Percentiles rank a stretch among this genome's conserved stretches.
Conservation (phyloP, 805 yeast genomes). For the Tetrapisispora phaffii region DNA sequence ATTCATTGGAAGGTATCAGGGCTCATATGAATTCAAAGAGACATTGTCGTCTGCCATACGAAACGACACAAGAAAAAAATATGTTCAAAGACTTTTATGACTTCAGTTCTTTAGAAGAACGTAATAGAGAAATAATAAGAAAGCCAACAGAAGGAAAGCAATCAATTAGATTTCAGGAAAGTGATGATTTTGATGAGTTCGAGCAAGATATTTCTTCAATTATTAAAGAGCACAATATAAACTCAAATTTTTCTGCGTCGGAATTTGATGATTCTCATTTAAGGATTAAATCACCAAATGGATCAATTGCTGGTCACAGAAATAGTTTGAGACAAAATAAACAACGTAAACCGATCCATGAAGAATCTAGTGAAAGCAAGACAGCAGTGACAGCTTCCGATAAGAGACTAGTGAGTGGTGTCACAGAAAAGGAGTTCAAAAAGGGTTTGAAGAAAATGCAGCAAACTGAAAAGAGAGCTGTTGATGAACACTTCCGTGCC, state of each 20-base stretch:
- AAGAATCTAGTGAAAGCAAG: constrained; percentile 44
- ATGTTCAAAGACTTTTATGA: constrained; percentile 78
- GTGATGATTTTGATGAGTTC: constrained; percentile 14
- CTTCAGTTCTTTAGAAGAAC: constrained; percentile 54
- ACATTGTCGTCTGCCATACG: constrained; percentile 86
- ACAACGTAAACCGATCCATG: constrained; percentile 45
- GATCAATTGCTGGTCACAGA: constrained; percentile 74
- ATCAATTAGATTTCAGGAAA: constrained; percentile 8
- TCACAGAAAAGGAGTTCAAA: constrained; percentile 50
- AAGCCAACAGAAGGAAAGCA: not conserved
- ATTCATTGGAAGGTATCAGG: constrained; percentile 71
- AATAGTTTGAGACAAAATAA: constrained; percentile 60
- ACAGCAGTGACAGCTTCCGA: constrained; percentile 71
- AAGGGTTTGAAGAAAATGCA: constrained; percentile 40
- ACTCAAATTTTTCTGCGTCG: constrained; percentile 29
- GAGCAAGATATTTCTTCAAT: constrained; percentile 24
- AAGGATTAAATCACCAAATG: constrained; percentile 67
- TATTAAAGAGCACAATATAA: constrained; percentile 13
- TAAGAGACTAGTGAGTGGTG: constrained; percentile 45
- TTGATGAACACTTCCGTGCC: constrained; percentile 33
- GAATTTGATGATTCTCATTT: constrained; percentile 46
- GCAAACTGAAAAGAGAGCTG: constrained; percentile 36
- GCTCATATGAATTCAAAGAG: constrained; percentile 80
- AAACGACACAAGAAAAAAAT: constrained; percentile 63
- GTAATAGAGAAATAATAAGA: constrained; percentile 11